Base-by-base conservation (phyloP, 2,329 filamentous ascomycete species). In the Zymoseptoria brevis region DNA sequence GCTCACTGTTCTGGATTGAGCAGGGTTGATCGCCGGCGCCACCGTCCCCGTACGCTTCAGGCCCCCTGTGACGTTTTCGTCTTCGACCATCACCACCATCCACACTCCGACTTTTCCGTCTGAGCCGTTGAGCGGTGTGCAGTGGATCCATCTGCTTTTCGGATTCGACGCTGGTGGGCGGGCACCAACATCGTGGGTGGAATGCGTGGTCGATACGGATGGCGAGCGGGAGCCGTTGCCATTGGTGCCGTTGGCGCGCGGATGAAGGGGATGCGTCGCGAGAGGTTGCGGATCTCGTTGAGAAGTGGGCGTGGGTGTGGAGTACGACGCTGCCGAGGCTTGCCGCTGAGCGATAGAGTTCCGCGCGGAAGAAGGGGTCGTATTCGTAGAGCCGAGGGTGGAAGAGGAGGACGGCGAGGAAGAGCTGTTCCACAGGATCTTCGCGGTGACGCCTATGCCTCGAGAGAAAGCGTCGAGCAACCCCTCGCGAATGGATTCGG, bases 41-140 rank as follows among this genome's bases (percentile, higher is more conserved):
- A n/a, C 21, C 3, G 19, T 24, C 19, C 24, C 35, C 16, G 16
- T 11, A 19, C 55, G 59, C 56, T 62, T 68, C 22, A 72, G 55
- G 11, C 59, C 60, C 0, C 71, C 70, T 0, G 70, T 70, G 7
- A 70, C 62, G 11, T 63, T 55, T 53, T 76, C 74, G 13, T 74
- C 71, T 57, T 78, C 76, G 0, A 77, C 74, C 67, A 79, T 71
- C 3, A 79, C 75, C 2, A 77, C 67, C 75, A 79, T 78, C 76
- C 76, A 79, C 1, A 79, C 76, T 5, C 76, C 76, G 13, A 78
- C 73, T 50, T 68, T 68, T 29, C 75, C 75, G 57, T 78, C 75
- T 19, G 66, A 69, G 5, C 75, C 76, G 9, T 77, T 61, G 8
- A 79, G 58, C 1, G 76, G 76, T 19, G 76, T 79, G 57, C 75